Conservation (phyloP, 768 basidiomycete genomes). For the Rhizopogon vinicolor region DNA sequence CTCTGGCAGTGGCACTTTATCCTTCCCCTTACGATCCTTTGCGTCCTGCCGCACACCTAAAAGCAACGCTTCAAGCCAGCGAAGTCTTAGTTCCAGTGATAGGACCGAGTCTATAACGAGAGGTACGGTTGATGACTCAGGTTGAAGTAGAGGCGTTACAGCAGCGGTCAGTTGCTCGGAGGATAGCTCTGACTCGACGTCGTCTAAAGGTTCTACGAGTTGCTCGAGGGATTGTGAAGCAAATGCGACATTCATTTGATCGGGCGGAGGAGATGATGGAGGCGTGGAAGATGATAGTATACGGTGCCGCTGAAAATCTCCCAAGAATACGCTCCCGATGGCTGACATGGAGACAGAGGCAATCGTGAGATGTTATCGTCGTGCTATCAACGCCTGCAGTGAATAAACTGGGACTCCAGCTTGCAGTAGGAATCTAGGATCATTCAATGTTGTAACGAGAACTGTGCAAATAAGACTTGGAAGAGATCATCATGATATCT, state of each 20-base stretch:
- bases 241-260: constrained; percentile 20
- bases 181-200: constrained; percentile 16
- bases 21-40: constrained; percentile 36
- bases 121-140: constrained; percentile 2
- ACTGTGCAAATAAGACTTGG: no score
- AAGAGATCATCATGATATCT: no score
- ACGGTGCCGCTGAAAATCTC: constrained; percentile 67
- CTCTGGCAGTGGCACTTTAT: constrained; percentile 21
- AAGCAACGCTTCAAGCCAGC: constrained; percentile 78
- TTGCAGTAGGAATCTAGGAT: no score
- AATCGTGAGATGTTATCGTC: not conserved
- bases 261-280: constrained; percentile 39
- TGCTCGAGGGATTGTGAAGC: constrained; percentile 1
- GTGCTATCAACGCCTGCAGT: not conserved
- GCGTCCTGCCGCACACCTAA: constrained; percentile 54
- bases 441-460: no score
- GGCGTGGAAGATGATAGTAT: constrained; percentile 57
- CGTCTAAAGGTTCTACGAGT: constrained; percentile 8
- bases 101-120: constrained; percentile 54
- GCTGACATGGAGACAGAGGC: no score
- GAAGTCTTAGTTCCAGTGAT: constrained; percentile 69
- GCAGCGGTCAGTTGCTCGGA: not conserved
- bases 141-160: not conserved
- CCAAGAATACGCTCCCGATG: constrained; percentile 59
- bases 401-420: no score